Conservation (phyloP, 1,284 basidiomycete species). For the Malassezia arunalokei region DNA sequence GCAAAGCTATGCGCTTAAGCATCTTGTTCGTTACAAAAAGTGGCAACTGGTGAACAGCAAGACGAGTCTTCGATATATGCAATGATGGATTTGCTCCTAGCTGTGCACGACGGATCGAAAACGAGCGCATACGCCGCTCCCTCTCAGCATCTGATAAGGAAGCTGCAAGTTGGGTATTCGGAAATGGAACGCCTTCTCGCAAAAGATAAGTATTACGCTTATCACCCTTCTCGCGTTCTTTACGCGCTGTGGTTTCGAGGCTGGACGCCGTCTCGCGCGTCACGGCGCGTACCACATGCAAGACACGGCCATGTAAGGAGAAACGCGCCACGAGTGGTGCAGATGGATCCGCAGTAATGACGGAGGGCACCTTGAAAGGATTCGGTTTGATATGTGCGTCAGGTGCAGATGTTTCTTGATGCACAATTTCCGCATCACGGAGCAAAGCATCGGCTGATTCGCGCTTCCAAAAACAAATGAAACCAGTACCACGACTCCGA, state of each 20-base stretch:
- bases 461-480: conserved; percentile 93
- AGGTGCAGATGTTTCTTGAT: conserved; percentile 21
- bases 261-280: conserved; percentile 73
- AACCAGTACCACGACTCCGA: conserved; percentile 83
- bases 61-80: conserved; percentile 83
- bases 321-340: conserved; percentile 68
- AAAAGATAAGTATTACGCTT: conserved; percentile 92
- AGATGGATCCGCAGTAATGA: conserved; percentile 76
- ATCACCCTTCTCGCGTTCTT: conserved; percentile 70
- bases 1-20: conserved; percentile 72
- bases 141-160: conserved; percentile 25
- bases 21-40: conserved; percentile 76
- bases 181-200: conserved; percentile 58
- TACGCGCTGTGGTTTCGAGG: conserved; percentile 72
- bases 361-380: conserved; percentile 38
- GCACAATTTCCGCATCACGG: conserved; percentile 54
- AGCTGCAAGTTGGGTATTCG: conserved; percentile 25
- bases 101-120: conserved; percentile 35
- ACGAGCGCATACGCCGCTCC: conserved; percentile 33
- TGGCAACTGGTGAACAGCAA: conserved; percentile 84
- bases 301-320: conserved; percentile 79
- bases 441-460: conserved; percentile 77
- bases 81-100: conserved; percentile 74
- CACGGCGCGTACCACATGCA: conserved; percentile 81
- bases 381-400: conserved; percentile 15